Evolutionary conservation across 345 rosid genomes (phyloP), one percentile per base, ranked within the genome.

Genomic region (Mercurialis annua): DNA sequence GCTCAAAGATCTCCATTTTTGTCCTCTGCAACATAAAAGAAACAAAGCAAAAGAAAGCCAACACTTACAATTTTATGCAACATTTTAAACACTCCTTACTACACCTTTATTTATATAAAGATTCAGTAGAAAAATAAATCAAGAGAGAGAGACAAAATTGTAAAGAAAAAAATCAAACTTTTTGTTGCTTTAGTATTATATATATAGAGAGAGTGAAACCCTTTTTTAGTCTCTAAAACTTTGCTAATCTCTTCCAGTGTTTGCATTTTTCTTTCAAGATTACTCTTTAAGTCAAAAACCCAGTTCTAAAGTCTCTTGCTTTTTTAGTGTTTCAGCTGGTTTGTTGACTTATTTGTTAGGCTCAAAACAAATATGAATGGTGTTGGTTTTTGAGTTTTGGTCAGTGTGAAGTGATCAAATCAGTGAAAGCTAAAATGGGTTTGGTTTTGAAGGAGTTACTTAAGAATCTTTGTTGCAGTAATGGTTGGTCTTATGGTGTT

Each of bases 401-500:
- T n/a, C n/a, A 53, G 68, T 52, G 58, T 71, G 48, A 75, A 62
- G 18, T 61, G 55, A 67, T 73, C 75, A 47, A 64, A 42, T 20
- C 20, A 33, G 43, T 58, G 59, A 49, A 67, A 26, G 23, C 36
- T 54, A 49, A 61, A 43, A 70, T 65, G 67, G 63, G 62, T 59
- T 29, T 21, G n/a, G 21, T 59, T 38, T 53, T 78, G 47, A 89
- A 83, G 86, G 82, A 79, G 79, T 78, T 21, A 65, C 82, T 90
- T 21, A 80, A 80, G 82, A 77, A 68, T 43, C 84, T 90, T 65
- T 93, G 96, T 81, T 71, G 85, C 75, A 80, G 78, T 59, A 74
- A 87, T 82, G 95, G 95, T 16, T 93, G 97, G 98, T 89, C 90
- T 78, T 87, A 81, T 71, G 95, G 85, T 21, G 83, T 90, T 50